phyloP scores from a whole-genome alignment of 1,284 basidiomycete species.

The Malassezia sympodialis region DNA sequence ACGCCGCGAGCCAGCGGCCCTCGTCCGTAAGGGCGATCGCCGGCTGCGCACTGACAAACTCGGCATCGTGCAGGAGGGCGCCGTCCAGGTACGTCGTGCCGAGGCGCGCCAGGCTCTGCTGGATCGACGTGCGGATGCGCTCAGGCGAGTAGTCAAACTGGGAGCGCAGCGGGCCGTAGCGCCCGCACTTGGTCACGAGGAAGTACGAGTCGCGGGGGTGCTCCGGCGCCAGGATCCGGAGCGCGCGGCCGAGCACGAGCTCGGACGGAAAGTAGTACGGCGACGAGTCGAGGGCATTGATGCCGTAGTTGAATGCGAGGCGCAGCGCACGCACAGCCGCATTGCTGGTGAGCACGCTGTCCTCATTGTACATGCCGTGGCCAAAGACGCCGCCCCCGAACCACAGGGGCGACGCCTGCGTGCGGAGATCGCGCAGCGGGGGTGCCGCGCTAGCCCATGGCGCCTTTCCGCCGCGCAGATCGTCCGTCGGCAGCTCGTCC shows the following conservation, averaged over 20 bases:
- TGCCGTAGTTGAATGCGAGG: slow-evolving; percentile 63
- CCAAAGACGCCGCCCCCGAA: slow-evolving; percentile 43
- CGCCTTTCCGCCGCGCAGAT: not conserved
- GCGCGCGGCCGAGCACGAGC: slow-evolving; percentile 62
- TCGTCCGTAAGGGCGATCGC: slow-evolving; percentile 42
- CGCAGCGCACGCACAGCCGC: slow-evolving; percentile 52
- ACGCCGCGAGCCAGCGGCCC: slow-evolving; percentile 8
- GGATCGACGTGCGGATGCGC: slow-evolving; percentile 62
- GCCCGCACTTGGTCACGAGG: slow-evolving; percentile 73
- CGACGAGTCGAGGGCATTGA: slow-evolving; percentile 71
- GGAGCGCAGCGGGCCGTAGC: slow-evolving; percentile 59
- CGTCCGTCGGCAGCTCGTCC: not conserved
- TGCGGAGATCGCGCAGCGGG: slow-evolving; percentile 2
- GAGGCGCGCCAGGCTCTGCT: slow-evolving; percentile 63
- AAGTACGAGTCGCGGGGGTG: slow-evolving; percentile 49
- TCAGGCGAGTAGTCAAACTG: slow-evolving; percentile 71
- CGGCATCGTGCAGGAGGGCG: slow-evolving; percentile 72
- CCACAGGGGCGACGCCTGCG: slow-evolving; percentile 30
- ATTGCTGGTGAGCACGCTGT: slow-evolving; percentile 22
- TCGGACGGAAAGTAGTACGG: slow-evolving; percentile 84
- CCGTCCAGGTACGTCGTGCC: slow-evolving; percentile 55
- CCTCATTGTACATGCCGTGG: slow-evolving; percentile 37
- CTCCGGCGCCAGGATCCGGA: slow-evolving; percentile 42
- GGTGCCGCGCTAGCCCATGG: not conserved
- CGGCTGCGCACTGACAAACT: slow-evolving; percentile 62